Conservation (phyloP, 805 yeast species). For the Cyberlindnera euphorbiae region DNA sequence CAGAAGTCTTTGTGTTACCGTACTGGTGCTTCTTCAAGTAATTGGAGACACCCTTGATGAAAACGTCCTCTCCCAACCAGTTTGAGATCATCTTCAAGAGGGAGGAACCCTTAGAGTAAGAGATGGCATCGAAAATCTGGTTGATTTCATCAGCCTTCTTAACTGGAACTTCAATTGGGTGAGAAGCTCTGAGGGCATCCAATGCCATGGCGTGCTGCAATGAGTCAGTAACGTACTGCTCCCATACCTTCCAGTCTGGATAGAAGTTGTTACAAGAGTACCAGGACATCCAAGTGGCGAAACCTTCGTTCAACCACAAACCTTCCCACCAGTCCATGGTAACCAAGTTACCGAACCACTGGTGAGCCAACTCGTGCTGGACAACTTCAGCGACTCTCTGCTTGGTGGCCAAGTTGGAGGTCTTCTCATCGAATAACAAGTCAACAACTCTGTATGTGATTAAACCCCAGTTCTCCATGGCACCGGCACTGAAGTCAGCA, state of each 20-base stretch:
- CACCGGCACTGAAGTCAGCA: slow-evolving; percentile 80
- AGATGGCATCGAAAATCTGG: slow-evolving; percentile 80
- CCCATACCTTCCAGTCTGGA: slow-evolving; percentile 85
- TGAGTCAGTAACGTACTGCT: slow-evolving; percentile 65
- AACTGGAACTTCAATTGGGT: slow-evolving; percentile 82
- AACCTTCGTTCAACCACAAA: slow-evolving; percentile 83
- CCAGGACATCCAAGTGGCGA: slow-evolving; percentile 90
- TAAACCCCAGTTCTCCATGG: slow-evolving; percentile 85
- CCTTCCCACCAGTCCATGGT: slow-evolving; percentile 95
- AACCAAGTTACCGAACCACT: slow-evolving; percentile 87
- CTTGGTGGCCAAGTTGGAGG: slow-evolving; percentile 56
- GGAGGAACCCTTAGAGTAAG: slow-evolving; percentile 79
- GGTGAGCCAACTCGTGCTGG: slow-evolving; percentile 86
- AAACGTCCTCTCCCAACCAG: slow-evolving; percentile 69
- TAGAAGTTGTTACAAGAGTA: slow-evolving; percentile 65
- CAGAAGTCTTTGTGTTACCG: slow-evolving; percentile 71
- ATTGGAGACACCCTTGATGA: slow-evolving; percentile 72
- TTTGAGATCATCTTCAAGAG: slow-evolving; percentile 70
- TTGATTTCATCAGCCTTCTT: slow-evolving; percentile 71
- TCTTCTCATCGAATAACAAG: slow-evolving; percentile 61
- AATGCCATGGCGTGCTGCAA: slow-evolving; percentile 68
- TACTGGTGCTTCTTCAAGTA: slow-evolving; percentile 71
- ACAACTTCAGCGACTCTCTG: slow-evolving; percentile 79
- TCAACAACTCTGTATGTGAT: slow-evolving; percentile 81
- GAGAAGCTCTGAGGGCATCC: slow-evolving; percentile 77